These are phyloP conservation scores for Dictyostelium discoideum DNA, from an alignment of 78 protist species.

Conservation along the genomic window DNA sequence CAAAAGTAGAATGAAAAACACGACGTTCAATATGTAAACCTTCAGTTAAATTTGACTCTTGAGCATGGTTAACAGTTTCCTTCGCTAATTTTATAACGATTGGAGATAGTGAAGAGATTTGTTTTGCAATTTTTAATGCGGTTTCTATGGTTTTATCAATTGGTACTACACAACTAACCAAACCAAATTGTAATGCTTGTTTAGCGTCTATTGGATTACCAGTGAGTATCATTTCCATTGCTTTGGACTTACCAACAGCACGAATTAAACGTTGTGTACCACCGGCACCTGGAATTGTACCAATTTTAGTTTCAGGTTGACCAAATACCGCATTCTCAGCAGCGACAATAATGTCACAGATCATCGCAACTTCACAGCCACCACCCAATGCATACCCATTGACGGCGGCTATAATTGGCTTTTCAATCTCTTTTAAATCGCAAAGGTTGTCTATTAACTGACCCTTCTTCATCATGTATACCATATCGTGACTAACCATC, in stretches of 20 bases:
- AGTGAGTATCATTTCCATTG: slow-evolving; percentile 96
- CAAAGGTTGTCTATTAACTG: slow-evolving; percentile 78
- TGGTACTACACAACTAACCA: slow-evolving; percentile 33
- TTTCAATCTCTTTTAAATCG: slow-evolving; percentile 28
- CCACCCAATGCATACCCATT: slow-evolving; percentile 98
- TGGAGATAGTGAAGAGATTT: slow-evolving; percentile 89
- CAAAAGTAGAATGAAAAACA: slow-evolving; percentile 95
- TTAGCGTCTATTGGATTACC: slow-evolving; percentile 87
- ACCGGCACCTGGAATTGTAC: slow-evolving; percentile 98
- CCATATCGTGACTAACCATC: slow-evolving; percentile 74
- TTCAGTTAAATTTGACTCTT: slow-evolving; percentile 85
- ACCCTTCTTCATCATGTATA: slow-evolving; percentile 21
- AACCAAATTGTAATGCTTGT: slow-evolving; percentile 68
- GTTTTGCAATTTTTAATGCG: slow-evolving; percentile 59
- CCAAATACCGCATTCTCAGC: slow-evolving; percentile 94
- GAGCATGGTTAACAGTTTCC: slow-evolving; percentile 88
- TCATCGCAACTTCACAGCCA: slow-evolving; percentile 99
- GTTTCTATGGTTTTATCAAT: neutral
- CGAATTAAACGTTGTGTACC: slow-evolving; percentile 97
- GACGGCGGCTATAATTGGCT: slow-evolving; percentile 98
- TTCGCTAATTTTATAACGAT: slow-evolving; percentile 87
- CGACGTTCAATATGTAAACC: slow-evolving; percentile 90
- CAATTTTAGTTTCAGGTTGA: slow-evolving; percentile 97
- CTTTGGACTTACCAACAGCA: slow-evolving; percentile 97
- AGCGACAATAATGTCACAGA: slow-evolving; percentile 95